A percentile compares a stretch with the other conserved stretches of the same genome.
phyloP scores from a whole-genome alignment of 352 stramenopile species.

The Saprolegnia parasitica region DNA sequence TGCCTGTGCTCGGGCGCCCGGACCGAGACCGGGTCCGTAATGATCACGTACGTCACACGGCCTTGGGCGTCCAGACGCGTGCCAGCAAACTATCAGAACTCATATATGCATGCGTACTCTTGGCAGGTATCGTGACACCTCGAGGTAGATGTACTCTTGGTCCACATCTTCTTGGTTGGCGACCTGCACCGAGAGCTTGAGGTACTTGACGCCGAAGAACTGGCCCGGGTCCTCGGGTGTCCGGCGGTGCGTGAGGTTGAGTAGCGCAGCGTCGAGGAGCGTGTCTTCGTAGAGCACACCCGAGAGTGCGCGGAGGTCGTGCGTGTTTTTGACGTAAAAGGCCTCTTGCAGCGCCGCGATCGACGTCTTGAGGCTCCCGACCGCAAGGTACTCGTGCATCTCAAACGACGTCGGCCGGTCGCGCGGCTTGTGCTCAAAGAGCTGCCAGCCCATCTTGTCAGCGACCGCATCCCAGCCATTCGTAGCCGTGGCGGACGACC shows the following conservation, averaged over 20 bases:
- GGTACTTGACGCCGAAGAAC: constrained; percentile 28
- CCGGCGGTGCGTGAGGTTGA: constrained; percentile 26
- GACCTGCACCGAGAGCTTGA: constrained; percentile 22
- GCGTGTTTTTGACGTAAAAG: constrained; percentile 28
- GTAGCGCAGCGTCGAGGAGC: constrained; percentile 14
- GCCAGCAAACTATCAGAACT: constrained; percentile 12
- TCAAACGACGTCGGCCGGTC: background rate
- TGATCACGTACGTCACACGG: constrained; percentile 18
- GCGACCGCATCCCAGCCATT: constrained; percentile 7
- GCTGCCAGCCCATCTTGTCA: constrained; percentile 14
- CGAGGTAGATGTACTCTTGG: constrained; percentile 28
- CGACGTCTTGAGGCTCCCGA: constrained; percentile 20
- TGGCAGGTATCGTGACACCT: background rate
- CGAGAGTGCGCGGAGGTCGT: constrained; percentile 19
- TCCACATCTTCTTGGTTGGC: constrained; percentile 27
- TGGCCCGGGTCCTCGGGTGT: constrained; percentile 18
- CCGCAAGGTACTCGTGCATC: constrained; percentile 23
- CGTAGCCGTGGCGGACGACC: background rate
- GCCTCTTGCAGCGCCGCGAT: constrained; percentile 21
- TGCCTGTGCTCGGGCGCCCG: background rate
- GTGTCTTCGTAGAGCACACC: constrained; percentile 25
- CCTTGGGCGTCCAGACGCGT: constrained; percentile 17
- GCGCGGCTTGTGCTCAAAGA: constrained; percentile 13
- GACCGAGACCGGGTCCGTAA: constrained; percentile 22
- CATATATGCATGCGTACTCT: background rate